Conservation (phyloP, 1,139 yeast species). For the Scheffersomyces quercinus region DNA sequence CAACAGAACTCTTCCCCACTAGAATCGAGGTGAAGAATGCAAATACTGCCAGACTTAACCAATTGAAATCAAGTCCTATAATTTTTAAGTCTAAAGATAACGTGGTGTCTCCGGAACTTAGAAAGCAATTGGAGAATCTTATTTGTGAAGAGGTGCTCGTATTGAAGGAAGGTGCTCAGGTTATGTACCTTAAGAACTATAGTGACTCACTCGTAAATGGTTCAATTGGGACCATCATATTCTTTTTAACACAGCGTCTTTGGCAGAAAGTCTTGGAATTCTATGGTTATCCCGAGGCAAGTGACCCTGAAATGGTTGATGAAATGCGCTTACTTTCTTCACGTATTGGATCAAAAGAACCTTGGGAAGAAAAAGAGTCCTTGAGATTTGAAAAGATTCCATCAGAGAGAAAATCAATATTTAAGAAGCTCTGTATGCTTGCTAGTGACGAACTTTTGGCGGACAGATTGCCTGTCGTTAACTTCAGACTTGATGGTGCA, state of each 20-base stretch:
- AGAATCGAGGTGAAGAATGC: slow-evolving; percentile 74
- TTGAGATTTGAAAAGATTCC: slow-evolving; percentile 26
- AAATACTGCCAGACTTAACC: slow-evolving; percentile 52
- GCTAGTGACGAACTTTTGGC: slow-evolving; percentile 31
- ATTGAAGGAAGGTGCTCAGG: slow-evolving; percentile 62
- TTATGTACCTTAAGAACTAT: slow-evolving; percentile 52
- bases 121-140: slow-evolving; percentile 36
- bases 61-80: slow-evolving; percentile 31
- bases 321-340: slow-evolving; percentile 30
- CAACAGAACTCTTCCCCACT: slow-evolving; percentile 79
- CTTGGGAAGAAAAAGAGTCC: slow-evolving; percentile 49
- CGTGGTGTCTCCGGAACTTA: slow-evolving; percentile 23
- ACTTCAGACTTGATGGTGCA: slow-evolving; percentile 43
- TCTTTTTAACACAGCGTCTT: slow-evolving; percentile 50
- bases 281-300: slow-evolving; percentile 21
- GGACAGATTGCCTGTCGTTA: slow-evolving; percentile 55
- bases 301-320: slow-evolving; percentile 22
- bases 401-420: slow-evolving; percentile 22
- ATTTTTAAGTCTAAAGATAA: slow-evolving; percentile 58
- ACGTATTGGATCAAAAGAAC: slow-evolving; percentile 24
- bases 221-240: slow-evolving; percentile 58
- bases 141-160: slow-evolving; percentile 48
- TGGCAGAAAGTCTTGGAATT: slow-evolving; percentile 30
- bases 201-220: slow-evolving; percentile 56
- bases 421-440: slow-evolving; percentile 27